These are phyloP conservation scores for Dactylella cylindrospora DNA, from an alignment of 2,329 filamentous ascomycete genomes.

Conservation along the genomic window DNA sequence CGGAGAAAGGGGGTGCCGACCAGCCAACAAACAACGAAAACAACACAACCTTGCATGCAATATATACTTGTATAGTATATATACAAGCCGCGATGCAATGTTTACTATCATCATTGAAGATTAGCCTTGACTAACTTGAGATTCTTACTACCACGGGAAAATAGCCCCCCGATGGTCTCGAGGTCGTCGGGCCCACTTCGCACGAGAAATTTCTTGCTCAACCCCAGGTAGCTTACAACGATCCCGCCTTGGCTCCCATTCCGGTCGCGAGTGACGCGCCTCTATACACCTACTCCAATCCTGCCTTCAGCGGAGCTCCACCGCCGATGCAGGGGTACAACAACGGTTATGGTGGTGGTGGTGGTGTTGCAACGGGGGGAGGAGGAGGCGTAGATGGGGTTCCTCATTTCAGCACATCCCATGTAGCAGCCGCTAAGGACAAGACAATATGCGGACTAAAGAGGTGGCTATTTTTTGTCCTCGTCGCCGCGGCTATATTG, in stretches of 20 bases:
- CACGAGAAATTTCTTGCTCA: constrained; percentile 21
- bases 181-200: constrained; percentile 18
- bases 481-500: constrained; percentile 16
- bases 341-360: constrained; percentile 9
- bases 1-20: no score
- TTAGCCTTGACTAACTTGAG: no score
- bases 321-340: no score
- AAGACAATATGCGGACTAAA: constrained; percentile 36
- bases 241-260: constrained; percentile 25
- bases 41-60: no score
- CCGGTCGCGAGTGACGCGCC: constrained; percentile 6
- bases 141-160: no score
- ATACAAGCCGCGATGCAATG: no score
- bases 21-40: no score
- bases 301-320: no score
- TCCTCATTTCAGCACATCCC: constrained; percentile 16
- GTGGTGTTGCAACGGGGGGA: neutral
- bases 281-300: no score
- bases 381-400: constrained; percentile 7
- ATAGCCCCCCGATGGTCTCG: no score
- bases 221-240: constrained; percentile 13
- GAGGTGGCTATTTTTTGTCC: constrained; percentile 26
- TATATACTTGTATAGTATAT: no score
- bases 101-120: no score
- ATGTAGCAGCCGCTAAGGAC: neutral